These are phyloP conservation scores for Magnolia sinica DNA, from an alignment of 164 flowering plant species.

Conservation along the genomic window DNA sequence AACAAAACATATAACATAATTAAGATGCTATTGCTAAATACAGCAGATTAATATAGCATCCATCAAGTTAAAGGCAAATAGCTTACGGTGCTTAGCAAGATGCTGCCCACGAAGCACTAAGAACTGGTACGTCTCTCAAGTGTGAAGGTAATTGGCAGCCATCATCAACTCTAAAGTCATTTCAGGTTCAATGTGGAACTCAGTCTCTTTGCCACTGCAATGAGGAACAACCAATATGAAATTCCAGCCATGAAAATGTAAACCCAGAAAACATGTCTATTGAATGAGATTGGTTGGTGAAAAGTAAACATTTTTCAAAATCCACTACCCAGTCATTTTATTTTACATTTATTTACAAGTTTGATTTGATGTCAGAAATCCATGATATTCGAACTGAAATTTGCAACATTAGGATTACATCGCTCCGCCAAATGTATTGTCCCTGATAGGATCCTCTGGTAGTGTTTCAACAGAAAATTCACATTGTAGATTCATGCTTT, in stretches of 20 bases:
- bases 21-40: neutral
- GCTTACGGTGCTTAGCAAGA: neutral
- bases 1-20: neutral
- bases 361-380: neutral
- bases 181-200: conserved; percentile 85
- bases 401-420: neutral
- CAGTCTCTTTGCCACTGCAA: conserved; percentile 84
- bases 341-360: neutral
- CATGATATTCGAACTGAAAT: neutral
- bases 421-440: neutral
- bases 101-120: conserved; percentile 5
- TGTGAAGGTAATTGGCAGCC: conserved; percentile 92
- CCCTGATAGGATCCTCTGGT: no score
- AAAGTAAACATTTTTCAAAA: no score
- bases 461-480: no score
- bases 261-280: neutral
- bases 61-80: neutral
- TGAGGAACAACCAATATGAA: neutral
- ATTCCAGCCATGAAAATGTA: neutral
- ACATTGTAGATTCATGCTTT: no score
- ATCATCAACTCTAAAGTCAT: conserved; percentile 81
- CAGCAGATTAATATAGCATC: neutral
- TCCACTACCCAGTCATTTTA: neutral
- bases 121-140: conserved; percentile 30
- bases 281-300: neutral